Base-by-base conservation (phyloP, 2,329 filamentous ascomycete genomes). In the Cladosporium austrohemisphaericum region DNA sequence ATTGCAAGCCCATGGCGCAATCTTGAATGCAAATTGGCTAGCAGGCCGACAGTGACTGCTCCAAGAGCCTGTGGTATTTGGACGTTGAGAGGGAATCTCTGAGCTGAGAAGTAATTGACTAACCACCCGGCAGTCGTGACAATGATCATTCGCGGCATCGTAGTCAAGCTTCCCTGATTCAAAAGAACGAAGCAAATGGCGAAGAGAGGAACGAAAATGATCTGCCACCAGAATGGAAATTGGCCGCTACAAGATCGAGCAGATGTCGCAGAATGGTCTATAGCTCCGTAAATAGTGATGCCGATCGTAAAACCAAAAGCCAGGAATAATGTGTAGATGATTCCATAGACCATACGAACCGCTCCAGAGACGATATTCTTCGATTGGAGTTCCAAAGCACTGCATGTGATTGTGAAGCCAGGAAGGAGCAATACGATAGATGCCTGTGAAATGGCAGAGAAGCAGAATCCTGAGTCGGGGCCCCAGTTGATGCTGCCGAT, bases 171-270 rank as follows among this genome's bases (percentile, higher is more conserved):
- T 5, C 68, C 85, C 56, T 89, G 85, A 65, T 88, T 88, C 61
- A 89, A 83, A 57, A 88, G 74, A 47, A 84, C 82, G 33, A 88
- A 76, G 58, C 81, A 86, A 11, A 86, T 58, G 6, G 85, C 80
- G 62, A 88, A 91, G 3, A 77, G 62, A 0, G 84, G 76, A 0
- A 89, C 86, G 59, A 88, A 89, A 13, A 82, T 69, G 66, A 88
- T 87, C 38, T 76, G 76, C 50, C 74, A 76, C 22, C 71, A 67
- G 4, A 76, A 73, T 3, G 67, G 68, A 54, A 81, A 71, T 1
- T 73, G 65, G 10, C 73, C 64, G 0, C 29, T 53, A 51, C 69
- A 71, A 4, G 53, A 57, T 0, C 65, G 69, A 1, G 60, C 55
- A 2, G 67, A 69, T 4, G 66, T 70, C 5, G 70, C 69, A 38